Percentiles rank a stretch among this genome's conserved stretches.
Evolutionary conservation across 2,329 filamentous ascomycete genomes (phyloP).

Genomic region (Huntiella omanensis): DNA sequence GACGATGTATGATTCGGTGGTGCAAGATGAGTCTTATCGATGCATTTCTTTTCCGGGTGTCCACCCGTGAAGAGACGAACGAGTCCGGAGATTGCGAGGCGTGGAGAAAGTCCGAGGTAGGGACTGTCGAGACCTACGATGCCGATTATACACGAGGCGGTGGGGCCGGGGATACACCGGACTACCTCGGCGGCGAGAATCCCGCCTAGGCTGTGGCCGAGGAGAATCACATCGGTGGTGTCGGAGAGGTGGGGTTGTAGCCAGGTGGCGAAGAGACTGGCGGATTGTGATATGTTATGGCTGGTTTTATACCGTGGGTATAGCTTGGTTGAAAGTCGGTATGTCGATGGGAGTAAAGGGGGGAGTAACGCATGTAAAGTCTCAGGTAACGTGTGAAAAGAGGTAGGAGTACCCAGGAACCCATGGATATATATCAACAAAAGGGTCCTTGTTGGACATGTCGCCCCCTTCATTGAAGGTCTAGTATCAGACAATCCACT

Average conservation of each 20-base stretch:
- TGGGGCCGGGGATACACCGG: too few relatives aligned
- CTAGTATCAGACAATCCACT: too few relatives aligned
- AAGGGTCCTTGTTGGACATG: slow-evolving; percentile 20
- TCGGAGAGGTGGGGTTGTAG: slow-evolving; percentile 55
- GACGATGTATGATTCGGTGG: not conserved
- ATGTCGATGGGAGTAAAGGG: slow-evolving; percentile 46
- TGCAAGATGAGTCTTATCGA: not conserved
- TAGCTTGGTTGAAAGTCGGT: slow-evolving; percentile 71
- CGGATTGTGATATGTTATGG: slow-evolving; percentile 43
- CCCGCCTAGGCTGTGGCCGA: slow-evolving; percentile 84
- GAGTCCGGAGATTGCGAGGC: slow-evolving; percentile 66
- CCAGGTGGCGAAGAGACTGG: slow-evolving; percentile 72
- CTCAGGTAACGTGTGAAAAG: slow-evolving; percentile 72
- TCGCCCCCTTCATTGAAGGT: too few relatives aligned
- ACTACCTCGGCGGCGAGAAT: slow-evolving; percentile 64
- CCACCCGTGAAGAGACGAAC: slow-evolving; percentile 51
- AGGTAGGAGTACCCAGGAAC: slow-evolving; percentile 75
- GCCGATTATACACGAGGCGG: slow-evolving; percentile 35
- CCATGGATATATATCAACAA: slow-evolving; percentile 76
- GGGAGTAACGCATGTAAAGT: slow-evolving; percentile 65
- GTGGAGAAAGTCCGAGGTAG: slow-evolving; percentile 74
- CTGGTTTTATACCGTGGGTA: slow-evolving; percentile 67
- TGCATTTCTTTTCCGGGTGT: slow-evolving; percentile 13
- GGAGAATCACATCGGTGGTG: slow-evolving; percentile 59
- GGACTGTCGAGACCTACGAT: slow-evolving; percentile 71